Percentiles rank a stretch among this genome's conserved stretches.
These are phyloP conservation scores for Asclepias syriaca DNA, from an alignment of 257 asterid species.

Conservation along the genomic window DNA sequence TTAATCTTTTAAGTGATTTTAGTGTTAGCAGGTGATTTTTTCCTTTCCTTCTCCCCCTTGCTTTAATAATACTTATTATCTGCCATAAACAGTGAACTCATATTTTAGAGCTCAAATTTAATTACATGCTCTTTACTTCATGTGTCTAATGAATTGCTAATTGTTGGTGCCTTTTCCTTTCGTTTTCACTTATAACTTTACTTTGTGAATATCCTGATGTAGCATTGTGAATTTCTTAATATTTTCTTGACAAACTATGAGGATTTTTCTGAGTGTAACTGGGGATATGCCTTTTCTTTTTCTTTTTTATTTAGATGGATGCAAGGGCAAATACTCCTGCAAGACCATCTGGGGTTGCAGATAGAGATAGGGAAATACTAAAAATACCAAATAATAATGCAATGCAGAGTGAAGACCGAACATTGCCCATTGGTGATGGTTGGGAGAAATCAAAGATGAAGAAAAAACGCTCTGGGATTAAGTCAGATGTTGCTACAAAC, in stretches of 20 bases:
- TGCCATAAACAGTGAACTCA: not conserved
- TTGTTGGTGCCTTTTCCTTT: not conserved
- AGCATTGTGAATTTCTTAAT: not conserved
- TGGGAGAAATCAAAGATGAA: slow-evolving; percentile 93
- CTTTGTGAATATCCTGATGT: not conserved
- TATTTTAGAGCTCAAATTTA: not conserved
- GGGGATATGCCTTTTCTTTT: slow-evolving; percentile 17
- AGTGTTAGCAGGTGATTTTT: not conserved
- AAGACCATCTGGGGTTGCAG: slow-evolving; percentile 51
- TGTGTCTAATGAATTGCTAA: not conserved
- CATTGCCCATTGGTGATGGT: slow-evolving; percentile 59
- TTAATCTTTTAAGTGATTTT: not conserved
- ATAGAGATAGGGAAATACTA: slow-evolving; percentile 62
- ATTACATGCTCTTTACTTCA: not conserved
- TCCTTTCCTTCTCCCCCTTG: not conserved
- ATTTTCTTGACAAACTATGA: not conserved
- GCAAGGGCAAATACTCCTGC: slow-evolving; percentile 50
- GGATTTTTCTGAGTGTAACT: slow-evolving; percentile 19
- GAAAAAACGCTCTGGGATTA: slow-evolving; percentile 87
- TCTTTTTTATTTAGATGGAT: slow-evolving; percentile 46
- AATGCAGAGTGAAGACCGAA: slow-evolving; percentile 59
- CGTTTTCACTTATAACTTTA: not conserved
- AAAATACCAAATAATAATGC: slow-evolving; percentile 51
- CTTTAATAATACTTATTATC: not conserved
- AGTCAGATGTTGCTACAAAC: slow-evolving; percentile 52